Base-by-base conservation (phyloP, 805 yeast species). In the Cyberlindnera euphorbiiphila region DNA sequence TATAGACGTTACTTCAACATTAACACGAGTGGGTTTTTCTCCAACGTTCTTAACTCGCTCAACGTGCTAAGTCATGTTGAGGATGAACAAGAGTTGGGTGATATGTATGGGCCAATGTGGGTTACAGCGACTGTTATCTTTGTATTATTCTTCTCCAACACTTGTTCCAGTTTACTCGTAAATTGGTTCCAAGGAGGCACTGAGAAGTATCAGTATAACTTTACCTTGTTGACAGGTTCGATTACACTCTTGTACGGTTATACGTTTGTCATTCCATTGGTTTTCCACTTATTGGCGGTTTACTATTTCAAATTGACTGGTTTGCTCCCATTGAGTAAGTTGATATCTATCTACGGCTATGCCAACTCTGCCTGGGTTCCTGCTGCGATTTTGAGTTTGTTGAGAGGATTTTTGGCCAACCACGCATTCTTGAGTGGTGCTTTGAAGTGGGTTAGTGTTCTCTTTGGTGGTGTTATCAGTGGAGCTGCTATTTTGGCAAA, bases 71-170 rank as follows among this genome's bases (percentile, higher is more conserved):
- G 51, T 13, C 54, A 51, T 7, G 66, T 59, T 23, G 68, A 61
- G 45, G 47, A 66, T 48, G 66, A 67, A 31, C 68, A 68, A 26
- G 66, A 68, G 12, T 40, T 46, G 36, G 76, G 81, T 4, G 98
- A 89, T 53, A 62, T 89, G 36, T 91, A 87, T 58, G 96, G 96
- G 1, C 83, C 94, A 7, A 66, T 87, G 14, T 89, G 98, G 98
- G 78, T 89, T 29, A 84, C 91, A 10, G 87, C 88, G 0, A 82
- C 95, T 0, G 74, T 86, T 34, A 76, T 85, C 1, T 76, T 85
- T 46, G 65, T 81, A 22, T 68, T 85, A 57, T 88, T 88, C 61
- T 78, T 87, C 41, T 72, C 88, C 30, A 74, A 83, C 24, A 81
- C 95, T 0, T 71, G 85, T 15, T 74, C 85, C 3, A 78, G 80